These are phyloP conservation scores for Ailanthus altissimus DNA, from an alignment of 345 rosid species.

Conservation along the genomic window DNA sequence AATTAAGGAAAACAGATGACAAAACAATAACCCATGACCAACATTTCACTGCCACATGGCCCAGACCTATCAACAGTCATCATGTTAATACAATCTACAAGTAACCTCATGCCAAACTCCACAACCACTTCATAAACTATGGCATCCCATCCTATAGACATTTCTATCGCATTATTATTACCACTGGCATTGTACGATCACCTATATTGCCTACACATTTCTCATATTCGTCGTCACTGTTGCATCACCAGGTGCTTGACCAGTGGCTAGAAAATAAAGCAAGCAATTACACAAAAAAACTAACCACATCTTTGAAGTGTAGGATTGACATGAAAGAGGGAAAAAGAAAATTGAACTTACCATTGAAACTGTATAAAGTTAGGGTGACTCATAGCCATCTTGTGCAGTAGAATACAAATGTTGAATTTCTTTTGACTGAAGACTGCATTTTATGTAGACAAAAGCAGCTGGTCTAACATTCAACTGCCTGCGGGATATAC, in stretches of 20 bases:
- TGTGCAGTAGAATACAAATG: conserved; percentile 63
- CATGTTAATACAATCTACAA: background rate
- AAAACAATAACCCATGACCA: background rate
- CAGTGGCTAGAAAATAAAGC: background rate
- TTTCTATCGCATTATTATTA: background rate
- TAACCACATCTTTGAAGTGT: background rate
- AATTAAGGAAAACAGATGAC: background rate
- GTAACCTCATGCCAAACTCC: background rate
- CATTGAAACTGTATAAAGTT: conserved; percentile 69
- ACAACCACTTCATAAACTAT: background rate
- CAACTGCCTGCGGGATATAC: conserved; percentile 70
- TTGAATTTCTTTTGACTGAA: conserved; percentile 69
- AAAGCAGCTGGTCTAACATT: conserved; percentile 85
- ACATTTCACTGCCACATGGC: background rate
- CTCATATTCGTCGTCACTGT: background rate
- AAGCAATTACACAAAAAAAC: background rate
- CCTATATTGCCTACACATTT: background rate
- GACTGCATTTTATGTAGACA: conserved; percentile 74
- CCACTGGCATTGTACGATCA: background rate
- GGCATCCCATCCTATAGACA: background rate
- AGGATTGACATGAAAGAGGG: background rate
- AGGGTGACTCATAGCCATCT: conserved; percentile 91
- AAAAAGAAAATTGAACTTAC: conserved; percentile 35
- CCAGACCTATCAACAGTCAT: background rate
- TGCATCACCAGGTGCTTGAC: background rate